A percentile compares a stretch with the other conserved stretches of the same genome.
These are phyloP conservation scores for Lepidium didymum DNA, from an alignment of 345 rosid species.

Conservation along the genomic window DNA sequence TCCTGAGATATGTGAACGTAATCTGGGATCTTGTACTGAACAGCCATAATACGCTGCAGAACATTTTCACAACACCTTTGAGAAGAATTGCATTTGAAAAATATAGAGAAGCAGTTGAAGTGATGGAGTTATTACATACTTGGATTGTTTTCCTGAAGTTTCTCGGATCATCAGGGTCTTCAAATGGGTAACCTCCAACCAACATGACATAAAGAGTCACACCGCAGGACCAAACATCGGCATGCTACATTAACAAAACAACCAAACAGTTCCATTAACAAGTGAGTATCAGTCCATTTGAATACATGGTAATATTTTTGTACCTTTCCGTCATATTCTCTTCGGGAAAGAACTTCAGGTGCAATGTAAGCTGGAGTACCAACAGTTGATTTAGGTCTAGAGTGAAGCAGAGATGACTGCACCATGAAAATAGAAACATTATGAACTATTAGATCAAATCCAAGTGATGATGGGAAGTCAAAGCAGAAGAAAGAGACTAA, in stretches of 20 bases:
- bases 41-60: conserved; percentile 77
- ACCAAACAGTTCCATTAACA: not conserved
- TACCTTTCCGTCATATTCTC: conserved; percentile 86
- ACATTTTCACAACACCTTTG: not conserved
- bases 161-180: conserved; percentile 79
- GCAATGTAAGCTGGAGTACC: conserved; percentile 96
- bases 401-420: conserved; percentile 82
- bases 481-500: not conserved
- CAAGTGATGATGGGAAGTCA: not conserved
- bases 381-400: conserved; percentile 89
- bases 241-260: conserved; percentile 40
- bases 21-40: conserved; percentile 87
- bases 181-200: conserved; percentile 93
- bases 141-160: conserved; percentile 91
- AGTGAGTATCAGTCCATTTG: not conserved
- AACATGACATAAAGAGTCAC: conserved; percentile 93
- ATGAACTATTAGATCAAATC: not conserved
- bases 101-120: not conserved
- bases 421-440: conserved; percentile 1
- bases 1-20: conserved; percentile 77
- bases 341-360: conserved; percentile 82
- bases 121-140: conserved; percentile 28
- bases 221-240: conserved; percentile 98
- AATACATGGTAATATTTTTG: not conserved
- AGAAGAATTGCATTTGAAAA: too few relatives aligned